phyloP scores from a whole-genome alignment of 208 protist species.

The Trypanosoma conorhini region DNA sequence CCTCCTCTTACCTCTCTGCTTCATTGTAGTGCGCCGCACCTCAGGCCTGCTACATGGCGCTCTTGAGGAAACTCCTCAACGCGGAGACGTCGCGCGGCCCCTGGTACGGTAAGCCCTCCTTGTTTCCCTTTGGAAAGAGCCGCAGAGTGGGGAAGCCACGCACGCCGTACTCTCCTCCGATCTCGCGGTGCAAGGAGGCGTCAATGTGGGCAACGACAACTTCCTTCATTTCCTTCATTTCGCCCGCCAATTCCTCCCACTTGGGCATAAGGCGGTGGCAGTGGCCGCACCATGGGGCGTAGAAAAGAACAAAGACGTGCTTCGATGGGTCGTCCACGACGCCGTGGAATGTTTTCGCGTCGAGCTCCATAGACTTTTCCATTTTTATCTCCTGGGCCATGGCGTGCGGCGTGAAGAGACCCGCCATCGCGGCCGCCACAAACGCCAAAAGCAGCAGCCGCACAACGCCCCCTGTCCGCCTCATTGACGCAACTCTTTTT shows the following conservation, averaged over 20 bases:
- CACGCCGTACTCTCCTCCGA: slow-evolving; percentile 54
- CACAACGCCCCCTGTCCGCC: background rate
- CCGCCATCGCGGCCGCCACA: background rate
- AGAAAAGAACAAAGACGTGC: slow-evolving; percentile 96
- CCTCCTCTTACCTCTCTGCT: background rate
- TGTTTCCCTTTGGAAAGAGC: slow-evolving; percentile 84
- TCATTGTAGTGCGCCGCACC: background rate
- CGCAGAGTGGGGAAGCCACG: slow-evolving; percentile 89
- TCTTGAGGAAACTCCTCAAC: slow-evolving; percentile 59
- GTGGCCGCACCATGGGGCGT: slow-evolving; percentile 97
- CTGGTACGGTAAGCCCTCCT: slow-evolving; percentile 59
- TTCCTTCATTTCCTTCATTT: slow-evolving; percentile 41
- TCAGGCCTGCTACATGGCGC: slow-evolving; percentile 22
- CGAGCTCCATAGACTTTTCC: slow-evolving; percentile 48
- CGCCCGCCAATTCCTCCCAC: slow-evolving; percentile 67
- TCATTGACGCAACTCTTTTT: background rate
- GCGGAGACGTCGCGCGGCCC: slow-evolving; percentile 51
- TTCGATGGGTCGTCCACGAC: slow-evolving; percentile 85
- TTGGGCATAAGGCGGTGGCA: slow-evolving; percentile 93
- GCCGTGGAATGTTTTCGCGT: slow-evolving; percentile 67
- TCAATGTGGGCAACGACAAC: slow-evolving; percentile 85
- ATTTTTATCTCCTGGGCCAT: background rate
- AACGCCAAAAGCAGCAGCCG: background rate
- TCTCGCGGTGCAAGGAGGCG: slow-evolving; percentile 42
- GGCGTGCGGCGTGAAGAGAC: background rate